These are phyloP conservation scores for Telopea speciosissima DNA, from an alignment of 177 flowering plant genomes.

Conservation along the genomic window DNA sequence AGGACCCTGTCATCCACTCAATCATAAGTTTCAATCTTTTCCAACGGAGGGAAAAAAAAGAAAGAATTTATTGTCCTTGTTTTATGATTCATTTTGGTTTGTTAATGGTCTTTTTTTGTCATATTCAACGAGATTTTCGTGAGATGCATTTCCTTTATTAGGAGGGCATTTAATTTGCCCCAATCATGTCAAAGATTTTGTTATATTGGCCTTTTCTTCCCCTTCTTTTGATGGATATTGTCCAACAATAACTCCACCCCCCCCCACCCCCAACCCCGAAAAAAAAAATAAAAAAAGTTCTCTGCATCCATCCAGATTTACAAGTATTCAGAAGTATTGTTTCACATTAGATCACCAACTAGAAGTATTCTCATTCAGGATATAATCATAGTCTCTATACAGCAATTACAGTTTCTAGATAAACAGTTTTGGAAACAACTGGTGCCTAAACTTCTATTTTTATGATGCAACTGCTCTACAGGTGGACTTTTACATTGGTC, in stretches of 20 bases:
- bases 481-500: slow-evolving; percentile 67
- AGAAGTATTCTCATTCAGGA: background rate
- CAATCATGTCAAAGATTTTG: background rate
- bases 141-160: background rate
- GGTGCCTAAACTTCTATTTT: slow-evolving; percentile 6
- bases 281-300: too few relatives aligned
- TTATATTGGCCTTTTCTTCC: background rate
- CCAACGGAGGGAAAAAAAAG: too few relatives aligned
- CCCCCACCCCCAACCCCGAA: too few relatives aligned
- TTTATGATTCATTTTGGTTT: too few relatives aligned
- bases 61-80: too few relatives aligned
- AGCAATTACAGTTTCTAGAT: background rate
- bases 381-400: background rate
- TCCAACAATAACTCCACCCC: too few relatives aligned
- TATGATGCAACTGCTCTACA: slow-evolving; percentile 26
- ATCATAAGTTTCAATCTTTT: too few relatives aligned
- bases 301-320: background rate
- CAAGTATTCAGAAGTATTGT: background rate
- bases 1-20: too few relatives aligned
- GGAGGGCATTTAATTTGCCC: background rate
- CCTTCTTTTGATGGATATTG: background rate
- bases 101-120: background rate
- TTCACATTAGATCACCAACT: background rate
- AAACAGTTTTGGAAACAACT: background rate
- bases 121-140: too few relatives aligned